Evolutionary conservation across 2,329 filamentous ascomycete species (phyloP), one percentile per base, ranked within the genome.

Genomic region (Mycosphaerelloides madeirae): DNA sequence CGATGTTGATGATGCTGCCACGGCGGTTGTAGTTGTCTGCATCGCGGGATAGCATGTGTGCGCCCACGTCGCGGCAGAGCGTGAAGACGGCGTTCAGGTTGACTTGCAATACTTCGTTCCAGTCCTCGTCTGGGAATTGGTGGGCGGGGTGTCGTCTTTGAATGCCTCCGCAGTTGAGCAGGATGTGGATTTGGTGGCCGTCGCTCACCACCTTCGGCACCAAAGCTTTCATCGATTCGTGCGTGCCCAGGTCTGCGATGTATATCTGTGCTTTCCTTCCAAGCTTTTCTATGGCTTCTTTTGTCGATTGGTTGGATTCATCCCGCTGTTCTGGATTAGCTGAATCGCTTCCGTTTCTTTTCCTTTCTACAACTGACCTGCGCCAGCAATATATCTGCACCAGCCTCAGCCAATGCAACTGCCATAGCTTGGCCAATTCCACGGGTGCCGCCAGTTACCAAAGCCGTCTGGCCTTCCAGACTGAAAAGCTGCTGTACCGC

Each of bases 131-230:
- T 0, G 87, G 87, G 62, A 95, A 95, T 47, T 77, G 66, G 57
- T 88, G 80, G 33, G 83, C 81, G 0, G 85, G 80, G 65, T 93
- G 85, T 12, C 88, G 77, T 50, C 81, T 77, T 67, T 95, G 89
- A 62, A 95, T 90, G 19, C 89, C 89, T 14, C 85, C 89, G 68
- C 86, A 91, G 70, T 90, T 95, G 57, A 95, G 71, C 6, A 95
- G 78, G 60, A 94, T 86, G 61, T 86, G 78, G 52, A 94, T 79
- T 61, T 79, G 75, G 52, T 74, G 68, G 38, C 77, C 77, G 59
- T 82, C 79, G 32, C 72, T 68, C n/a, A 86, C 70, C 44, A 89
- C 65, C 19, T 69, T 68, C 18, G 82, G 78, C 1, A 80, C 69
- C 2, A 90, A 73, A 0, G 68, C 66, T n/a, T 75, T 68, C 43